Base-by-base conservation (phyloP, 2,329 filamentous ascomycete genomes). In the Orbilia brochopaga region DNA sequence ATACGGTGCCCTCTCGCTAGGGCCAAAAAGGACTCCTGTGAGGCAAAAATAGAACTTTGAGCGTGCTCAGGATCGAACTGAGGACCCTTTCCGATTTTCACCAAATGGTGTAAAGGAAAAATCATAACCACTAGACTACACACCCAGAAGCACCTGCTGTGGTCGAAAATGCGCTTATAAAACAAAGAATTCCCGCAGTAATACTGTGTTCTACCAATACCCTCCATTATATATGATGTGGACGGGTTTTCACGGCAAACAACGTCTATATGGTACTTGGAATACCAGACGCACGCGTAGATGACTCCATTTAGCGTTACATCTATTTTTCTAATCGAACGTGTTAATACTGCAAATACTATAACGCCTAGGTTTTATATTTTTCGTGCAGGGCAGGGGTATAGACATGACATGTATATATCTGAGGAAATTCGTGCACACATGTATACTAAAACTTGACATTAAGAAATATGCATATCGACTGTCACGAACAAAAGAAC, bases 91-190 rank as follows among this genome's bases (percentile, higher is more conserved):
- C 67, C 67, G 66, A 55, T 40, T 32, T 67, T 70, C 59, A 57
- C 55, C 53, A 32, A 17, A 54, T 19, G 40, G 50, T 72, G 67
- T 72, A 72, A 72, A 72, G 67, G 67, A 72, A 72, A 72, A 72
- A 72, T 72, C 67, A 72, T 72, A 72, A 72, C 67, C 67, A 65
- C 67, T 72, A 72, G 67, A 72, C 67, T 72, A 72, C 67, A 60
- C 67, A 57, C 67, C 67, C 67, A 60, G 32, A 42, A 61, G 11
- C 59, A 58, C 42, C 46, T 30, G 37, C 1, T 23, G 11, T 2
- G 21, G 2, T 21, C 4, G 1, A 30, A 58, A 44, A 24, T 23
- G 40, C 42, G 5, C 2, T 59, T 51, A 2, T 46, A 21, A 51
- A 17, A 19, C 56, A 27, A 51, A 54, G 11, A 35, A 2, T 8